These are phyloP conservation scores for Scenedesmus sp. DNA, from an alignment of 163 green algal genomes.

Conservation along the genomic window DNA sequence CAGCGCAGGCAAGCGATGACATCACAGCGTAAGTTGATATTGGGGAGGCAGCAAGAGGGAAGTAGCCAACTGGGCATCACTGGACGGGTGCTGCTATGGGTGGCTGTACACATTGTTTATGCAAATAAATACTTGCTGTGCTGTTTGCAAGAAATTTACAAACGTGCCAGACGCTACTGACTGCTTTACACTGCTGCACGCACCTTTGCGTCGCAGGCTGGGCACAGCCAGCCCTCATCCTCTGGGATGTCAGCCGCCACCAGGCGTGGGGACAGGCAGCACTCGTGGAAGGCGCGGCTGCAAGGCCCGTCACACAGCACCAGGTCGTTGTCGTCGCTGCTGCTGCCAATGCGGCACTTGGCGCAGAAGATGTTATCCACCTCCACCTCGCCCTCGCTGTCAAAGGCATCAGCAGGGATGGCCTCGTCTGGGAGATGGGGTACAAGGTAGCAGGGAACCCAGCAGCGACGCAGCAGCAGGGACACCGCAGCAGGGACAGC, in stretches of 20 bases:
- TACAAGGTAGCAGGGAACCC: no score
- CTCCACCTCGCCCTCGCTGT: constrained; percentile 82
- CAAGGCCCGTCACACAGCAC: constrained; percentile 94
- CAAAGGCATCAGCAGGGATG: constrained; percentile 68
- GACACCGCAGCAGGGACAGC: neutral
- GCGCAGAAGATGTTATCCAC: constrained; percentile 86
- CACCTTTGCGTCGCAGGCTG: constrained; percentile 87
- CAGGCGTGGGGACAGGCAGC: constrained; percentile 82
- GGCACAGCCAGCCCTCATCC: constrained; percentile 91
- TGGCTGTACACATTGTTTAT: no score
- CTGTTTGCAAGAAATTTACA: neutral
- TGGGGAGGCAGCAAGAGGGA: no score
- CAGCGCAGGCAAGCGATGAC: neutral
- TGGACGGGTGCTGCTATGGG: no score
- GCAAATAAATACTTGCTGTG: neutral
- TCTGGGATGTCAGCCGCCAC: constrained; percentile 71
- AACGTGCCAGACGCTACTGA: no score
- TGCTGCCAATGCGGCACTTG: constrained; percentile 73
- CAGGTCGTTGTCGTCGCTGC: constrained; percentile 92
- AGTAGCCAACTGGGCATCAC: no score
- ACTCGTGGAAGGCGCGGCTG: constrained; percentile 88
- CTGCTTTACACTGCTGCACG: neutral
- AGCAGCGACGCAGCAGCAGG: neutral
- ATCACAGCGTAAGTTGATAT: no score
- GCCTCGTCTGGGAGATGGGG: neutral